These are phyloP conservation scores for Verticillium nonalfalfae DNA, from an alignment of 2,329 filamentous ascomycete genomes.

Conservation along the genomic window DNA sequence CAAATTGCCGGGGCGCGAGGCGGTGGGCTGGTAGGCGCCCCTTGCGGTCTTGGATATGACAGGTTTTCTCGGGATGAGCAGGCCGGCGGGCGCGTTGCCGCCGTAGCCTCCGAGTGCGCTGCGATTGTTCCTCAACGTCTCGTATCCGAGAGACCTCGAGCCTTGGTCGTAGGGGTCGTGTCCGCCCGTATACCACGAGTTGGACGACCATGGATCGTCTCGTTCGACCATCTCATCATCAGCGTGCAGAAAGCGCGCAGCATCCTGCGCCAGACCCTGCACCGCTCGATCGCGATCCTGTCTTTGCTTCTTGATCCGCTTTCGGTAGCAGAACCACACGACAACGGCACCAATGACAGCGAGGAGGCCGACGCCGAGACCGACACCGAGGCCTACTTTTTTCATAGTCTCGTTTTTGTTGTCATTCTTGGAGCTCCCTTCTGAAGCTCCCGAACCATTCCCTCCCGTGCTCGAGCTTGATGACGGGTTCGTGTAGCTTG, in stretches of 20 bases:
- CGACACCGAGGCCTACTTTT: constrained; percentile 56
- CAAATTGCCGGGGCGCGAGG: constrained; percentile 1
- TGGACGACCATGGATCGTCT: constrained; percentile 23
- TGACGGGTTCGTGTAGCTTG: constrained; percentile 41
- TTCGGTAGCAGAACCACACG: constrained; percentile 43
- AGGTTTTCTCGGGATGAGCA: constrained; percentile 25
- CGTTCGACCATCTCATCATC: constrained; percentile 40
- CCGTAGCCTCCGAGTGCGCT: constrained; percentile 15
- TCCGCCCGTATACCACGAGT: constrained; percentile 39
- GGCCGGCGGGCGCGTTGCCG: constrained; percentile 10
- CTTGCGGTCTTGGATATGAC: constrained; percentile 13
- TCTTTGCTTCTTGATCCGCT: constrained; percentile 21
- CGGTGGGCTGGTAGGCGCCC: constrained; percentile 12
- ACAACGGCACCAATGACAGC: constrained; percentile 39
- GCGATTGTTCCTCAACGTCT: constrained; percentile 34
- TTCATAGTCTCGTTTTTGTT: constrained; percentile 17
- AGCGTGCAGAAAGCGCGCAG: constrained; percentile 33
- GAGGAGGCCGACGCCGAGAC: constrained; percentile 57
- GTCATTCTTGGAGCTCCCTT: background rate
- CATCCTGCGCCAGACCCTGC: constrained; percentile 42
- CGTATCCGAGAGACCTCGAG: constrained; percentile 40
- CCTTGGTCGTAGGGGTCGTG: constrained; percentile 33
- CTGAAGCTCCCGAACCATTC: constrained; percentile 2
- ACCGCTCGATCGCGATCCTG: constrained; percentile 37
- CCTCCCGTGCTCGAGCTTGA: constrained; percentile 12